Base-by-base conservation (phyloP, 2,329 filamentous ascomycete genomes). In the Elsinoe arachidis region DNA sequence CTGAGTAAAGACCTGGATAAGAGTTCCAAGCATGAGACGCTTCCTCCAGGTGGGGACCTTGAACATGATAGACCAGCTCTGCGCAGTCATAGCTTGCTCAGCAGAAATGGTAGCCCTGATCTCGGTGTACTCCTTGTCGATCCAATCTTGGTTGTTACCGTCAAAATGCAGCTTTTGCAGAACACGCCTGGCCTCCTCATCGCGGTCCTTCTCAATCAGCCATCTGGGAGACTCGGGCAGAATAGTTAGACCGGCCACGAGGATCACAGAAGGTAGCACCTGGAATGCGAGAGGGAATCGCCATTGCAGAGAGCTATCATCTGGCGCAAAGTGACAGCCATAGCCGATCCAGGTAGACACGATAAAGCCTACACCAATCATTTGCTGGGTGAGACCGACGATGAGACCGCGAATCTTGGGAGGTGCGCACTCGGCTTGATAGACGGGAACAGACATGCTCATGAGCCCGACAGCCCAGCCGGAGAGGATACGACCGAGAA, bases 1-100 rank as follows among this genome's bases (percentile, higher is more conserved):
- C 61, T 86, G 83, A 49, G 83, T 82, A 63, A 87, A 84, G 60
- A 83, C 77, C 66, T 88, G 83, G 38, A 85, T 78, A 33, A 81
- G 69, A 41, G 79, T 79, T 19, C 80, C 84, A 60, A 85, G 80
- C 61, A 84, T 68, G 53, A 86, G 77, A 14, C 84, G 76, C 49
- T 76, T 84, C 64, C 84, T 78, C 76, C 82, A 84, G 56, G 78
- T 69, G 23, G 78, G 77, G 6, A 80, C 75, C 11, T 73, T 77
- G 64, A 85, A 84, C 69, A 85, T 77, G 55, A 83, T 75, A 1
- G 65, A 66, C 75, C 80, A 85, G 1, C 76, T 78, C 38, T 73
- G 76, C 14, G 68, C 78, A 7, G 77, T 80, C 43, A 82, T 73
- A 1, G 75, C 72, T 55, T 78, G 78, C 64, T 84, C 80, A 0